These are phyloP conservation scores for Panellus pusillus DNA, from an alignment of 768 basidiomycete species.

Conservation along the genomic window DNA sequence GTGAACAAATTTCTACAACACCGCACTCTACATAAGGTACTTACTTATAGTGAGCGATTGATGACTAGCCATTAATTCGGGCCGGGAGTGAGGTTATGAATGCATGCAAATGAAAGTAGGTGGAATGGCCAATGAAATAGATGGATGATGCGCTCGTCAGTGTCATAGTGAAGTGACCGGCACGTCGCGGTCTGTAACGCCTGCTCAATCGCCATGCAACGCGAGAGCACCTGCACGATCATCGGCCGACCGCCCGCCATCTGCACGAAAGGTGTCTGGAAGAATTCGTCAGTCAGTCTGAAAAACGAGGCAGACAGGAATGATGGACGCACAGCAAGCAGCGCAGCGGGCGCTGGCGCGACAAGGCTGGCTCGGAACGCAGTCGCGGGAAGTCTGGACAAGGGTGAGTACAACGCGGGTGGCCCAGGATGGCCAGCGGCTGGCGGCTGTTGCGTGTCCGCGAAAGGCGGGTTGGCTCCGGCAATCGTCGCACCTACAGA, in stretches of 20 bases:
- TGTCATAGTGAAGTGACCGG: conserved; percentile 8
- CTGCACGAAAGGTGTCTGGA: conserved; percentile 61
- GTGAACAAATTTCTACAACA: too few species aligned
- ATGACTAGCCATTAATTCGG: too few species aligned
- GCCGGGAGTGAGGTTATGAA: too few species aligned
- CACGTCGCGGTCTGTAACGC: conserved; percentile 28
- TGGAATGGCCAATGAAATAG: background rate
- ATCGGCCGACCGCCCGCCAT: conserved; percentile 68
- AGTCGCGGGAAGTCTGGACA: conserved; percentile 67
- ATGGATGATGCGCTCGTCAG: background rate
- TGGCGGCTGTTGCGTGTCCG: conserved; percentile 55
- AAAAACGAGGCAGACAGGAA: background rate
- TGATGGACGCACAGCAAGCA: conserved; percentile 56
- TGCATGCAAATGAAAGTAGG: background rate
- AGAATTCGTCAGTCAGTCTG: background rate
- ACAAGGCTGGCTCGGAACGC: conserved; percentile 61
- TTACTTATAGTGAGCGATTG: too few species aligned
- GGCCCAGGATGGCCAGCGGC: conserved; percentile 67
- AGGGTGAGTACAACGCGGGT: conserved; percentile 63
- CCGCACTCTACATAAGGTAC: too few species aligned
- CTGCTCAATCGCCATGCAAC: conserved; percentile 69
- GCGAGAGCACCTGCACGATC: conserved; percentile 64
- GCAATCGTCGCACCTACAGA: conserved; percentile 80
- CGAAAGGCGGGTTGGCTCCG: conserved; percentile 73
- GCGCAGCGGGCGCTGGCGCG: conserved; percentile 52